Conservation (phyloP, 805 yeast species). For the Candida ponderosae region DNA sequence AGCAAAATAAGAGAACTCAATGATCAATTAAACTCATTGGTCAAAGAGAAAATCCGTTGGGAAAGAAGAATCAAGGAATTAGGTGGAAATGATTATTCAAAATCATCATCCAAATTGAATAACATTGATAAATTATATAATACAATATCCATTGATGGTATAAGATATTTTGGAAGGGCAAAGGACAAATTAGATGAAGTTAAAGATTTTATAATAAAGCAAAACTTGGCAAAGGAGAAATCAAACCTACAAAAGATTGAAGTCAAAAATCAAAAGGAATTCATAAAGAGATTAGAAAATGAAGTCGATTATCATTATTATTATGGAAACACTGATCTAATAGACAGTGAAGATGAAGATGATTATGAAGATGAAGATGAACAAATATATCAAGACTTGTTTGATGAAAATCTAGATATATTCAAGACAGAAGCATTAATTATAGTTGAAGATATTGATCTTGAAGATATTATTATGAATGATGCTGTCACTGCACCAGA, state of each 20-base stretch:
- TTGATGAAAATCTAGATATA: slow-evolving; percentile 1
- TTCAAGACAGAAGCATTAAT: too few relatives aligned
- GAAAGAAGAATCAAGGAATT: slow-evolving; percentile 62
- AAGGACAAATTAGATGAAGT: slow-evolving; percentile 75
- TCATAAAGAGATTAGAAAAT: slow-evolving; percentile 16
- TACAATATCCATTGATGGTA: slow-evolving; percentile 37
- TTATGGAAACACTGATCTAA: slow-evolving; percentile 34
- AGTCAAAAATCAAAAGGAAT: slow-evolving; percentile 10
- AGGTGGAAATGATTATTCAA: slow-evolving; percentile 66
- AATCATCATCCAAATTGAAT: slow-evolving; percentile 1
- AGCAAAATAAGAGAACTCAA: slow-evolving; percentile 63
- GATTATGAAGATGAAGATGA: slow-evolving; percentile 5
- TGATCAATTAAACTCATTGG: slow-evolving; percentile 59
- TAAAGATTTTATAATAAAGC: slow-evolving; percentile 33
- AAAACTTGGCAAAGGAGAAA: slow-evolving; percentile 17
- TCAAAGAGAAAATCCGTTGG: slow-evolving; percentile 70
- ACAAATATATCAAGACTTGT: slow-evolving; percentile 9
- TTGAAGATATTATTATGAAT: too few relatives aligned
- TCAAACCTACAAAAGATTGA: slow-evolving; percentile 11
- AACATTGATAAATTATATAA: slow-evolving; percentile 16
- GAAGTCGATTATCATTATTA: slow-evolving; percentile 27
- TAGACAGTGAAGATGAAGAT: slow-evolving; percentile 3
- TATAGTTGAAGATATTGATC: too few relatives aligned
- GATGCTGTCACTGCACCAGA: too few relatives aligned
- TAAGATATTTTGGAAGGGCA: slow-evolving; percentile 76